A percentile compares a stretch with the other conserved stretches of the same genome.
Conservation (phyloP, 148 eudicot species). For the Persicaria maculosa region DNA sequence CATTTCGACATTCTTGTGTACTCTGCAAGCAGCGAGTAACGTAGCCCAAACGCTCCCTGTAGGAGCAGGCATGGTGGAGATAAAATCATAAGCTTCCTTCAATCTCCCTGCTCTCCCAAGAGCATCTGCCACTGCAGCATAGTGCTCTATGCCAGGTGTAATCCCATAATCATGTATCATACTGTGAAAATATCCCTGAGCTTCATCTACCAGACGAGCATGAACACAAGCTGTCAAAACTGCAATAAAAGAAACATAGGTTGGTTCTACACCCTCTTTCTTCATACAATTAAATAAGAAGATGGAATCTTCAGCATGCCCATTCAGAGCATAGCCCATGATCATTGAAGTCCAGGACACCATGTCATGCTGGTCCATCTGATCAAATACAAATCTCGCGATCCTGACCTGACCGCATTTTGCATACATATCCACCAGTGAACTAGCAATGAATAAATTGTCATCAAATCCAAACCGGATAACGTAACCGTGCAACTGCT, state of each 20-base stretch:
- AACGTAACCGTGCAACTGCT: slow-evolving; percentile 32
- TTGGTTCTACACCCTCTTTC: slow-evolving; percentile 23
- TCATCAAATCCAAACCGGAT: not conserved
- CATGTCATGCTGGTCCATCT: slow-evolving; percentile 48
- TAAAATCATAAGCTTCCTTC: slow-evolving; percentile 24
- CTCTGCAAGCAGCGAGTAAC: slow-evolving; percentile 34
- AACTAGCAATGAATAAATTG: slow-evolving; percentile 64
- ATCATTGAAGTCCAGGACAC: slow-evolving; percentile 90
- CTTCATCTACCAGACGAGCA: slow-evolving; percentile 30
- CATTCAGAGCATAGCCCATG: slow-evolving; percentile 36
- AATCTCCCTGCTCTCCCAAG: slow-evolving; percentile 31
- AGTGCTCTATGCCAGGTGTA: slow-evolving; percentile 34
- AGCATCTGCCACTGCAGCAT: slow-evolving; percentile 32
- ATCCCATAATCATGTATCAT: slow-evolving; percentile 30
- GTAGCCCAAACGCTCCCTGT: slow-evolving; percentile 38
- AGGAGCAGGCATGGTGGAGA: slow-evolving; percentile 30
- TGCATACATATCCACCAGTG: slow-evolving; percentile 85
- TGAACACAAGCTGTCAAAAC: slow-evolving; percentile 40
- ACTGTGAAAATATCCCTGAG: slow-evolving; percentile 26
- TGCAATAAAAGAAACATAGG: slow-evolving; percentile 34
- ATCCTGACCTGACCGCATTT: slow-evolving; percentile 63
- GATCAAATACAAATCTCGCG: slow-evolving; percentile 53
- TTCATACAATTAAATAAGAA: slow-evolving; percentile 26
- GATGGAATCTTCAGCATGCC: slow-evolving; percentile 29
- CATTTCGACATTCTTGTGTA: slow-evolving; percentile 22